phyloP scores from a whole-genome alignment of 768 basidiomycete species.

The Solioccasus polychromus region DNA sequence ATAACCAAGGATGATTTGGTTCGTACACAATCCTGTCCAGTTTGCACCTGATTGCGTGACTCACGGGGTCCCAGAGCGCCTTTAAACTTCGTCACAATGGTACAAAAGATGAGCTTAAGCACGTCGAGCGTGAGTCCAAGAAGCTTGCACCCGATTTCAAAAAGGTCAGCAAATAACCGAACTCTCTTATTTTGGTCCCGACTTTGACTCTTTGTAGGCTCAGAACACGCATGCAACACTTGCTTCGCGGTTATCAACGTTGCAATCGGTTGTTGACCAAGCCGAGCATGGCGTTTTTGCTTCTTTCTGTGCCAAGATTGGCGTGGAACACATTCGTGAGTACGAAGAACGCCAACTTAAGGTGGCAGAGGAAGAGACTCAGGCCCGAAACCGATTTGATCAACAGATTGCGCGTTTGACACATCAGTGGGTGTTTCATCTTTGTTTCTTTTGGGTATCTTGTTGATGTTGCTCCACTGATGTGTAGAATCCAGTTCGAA shows the following conservation, averaged over 20 bases:
- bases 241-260: conserved; percentile 49
- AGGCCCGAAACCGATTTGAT: conserved; percentile 77
- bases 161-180: conserved; percentile 45
- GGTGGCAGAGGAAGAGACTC: conserved; percentile 84
- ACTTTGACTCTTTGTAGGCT: conserved; percentile 38
- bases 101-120: conserved; percentile 80
- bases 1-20: conserved; percentile 85
- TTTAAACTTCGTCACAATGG: conserved; percentile 74
- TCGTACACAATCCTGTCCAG: conserved; percentile 24
- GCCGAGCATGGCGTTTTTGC: conserved; percentile 82
- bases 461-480: conserved; percentile 5
- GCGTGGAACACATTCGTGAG: conserved; percentile 79
- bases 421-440: conserved; percentile 63
- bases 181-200: neutral
- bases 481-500: conserved; percentile 73
- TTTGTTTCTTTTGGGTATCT: neutral
- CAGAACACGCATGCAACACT: conserved; percentile 51
- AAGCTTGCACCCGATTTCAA: conserved; percentile 65
- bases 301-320: conserved; percentile 76
- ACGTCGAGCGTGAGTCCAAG: conserved; percentile 69
- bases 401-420: conserved; percentile 82
- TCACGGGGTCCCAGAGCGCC: conserved; percentile 51
- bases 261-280: conserved; percentile 58
- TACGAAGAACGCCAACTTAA: conserved; percentile 92
- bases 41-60: neutral